Evolutionary conservation across 495 filamentous ascomycete species (phyloP).

Genomic region (Aspergillus ostianus): DNA sequence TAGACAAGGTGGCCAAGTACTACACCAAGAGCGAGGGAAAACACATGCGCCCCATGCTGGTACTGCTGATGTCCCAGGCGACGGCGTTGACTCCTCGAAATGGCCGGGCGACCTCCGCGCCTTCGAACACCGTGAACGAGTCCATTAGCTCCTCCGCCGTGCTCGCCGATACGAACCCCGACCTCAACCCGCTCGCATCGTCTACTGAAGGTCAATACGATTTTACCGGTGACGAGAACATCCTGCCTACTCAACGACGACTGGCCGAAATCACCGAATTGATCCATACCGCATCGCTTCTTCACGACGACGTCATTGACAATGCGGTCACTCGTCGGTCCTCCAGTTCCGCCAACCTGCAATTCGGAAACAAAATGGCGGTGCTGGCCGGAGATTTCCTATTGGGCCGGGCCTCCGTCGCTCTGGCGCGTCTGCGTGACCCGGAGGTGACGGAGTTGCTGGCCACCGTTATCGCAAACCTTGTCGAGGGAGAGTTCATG

Average conservation of each 20-base stretch:
- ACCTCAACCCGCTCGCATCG: constrained; percentile 51
- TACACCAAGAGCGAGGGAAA: constrained; percentile 97
- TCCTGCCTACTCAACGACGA: constrained; percentile 87
- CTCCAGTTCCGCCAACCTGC: constrained; percentile 81
- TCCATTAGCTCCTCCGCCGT: constrained; percentile 73
- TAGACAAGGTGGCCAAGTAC: constrained; percentile 96
- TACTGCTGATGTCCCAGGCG: constrained; percentile 93
- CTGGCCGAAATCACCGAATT: constrained; percentile 96
- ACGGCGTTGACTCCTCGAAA: constrained; percentile 75
- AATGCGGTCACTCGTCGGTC: constrained; percentile 80
- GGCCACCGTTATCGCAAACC: constrained; percentile 93
- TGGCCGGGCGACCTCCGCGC: constrained; percentile 34
- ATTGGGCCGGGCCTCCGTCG: constrained; percentile 88
- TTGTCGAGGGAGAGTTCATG: constrained; percentile 99
- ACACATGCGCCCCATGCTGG: constrained; percentile 89
- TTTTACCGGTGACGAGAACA: constrained; percentile 60
- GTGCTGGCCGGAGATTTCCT: constrained; percentile 95
- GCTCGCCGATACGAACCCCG: constrained; percentile 81
- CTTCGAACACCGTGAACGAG: constrained; percentile 58
- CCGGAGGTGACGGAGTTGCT: constrained; percentile 92
- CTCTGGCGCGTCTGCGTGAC: constrained; percentile 83
- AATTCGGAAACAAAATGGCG: constrained; percentile 98
- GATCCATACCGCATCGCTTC: constrained; percentile 92
- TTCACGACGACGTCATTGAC: constrained; percentile 98
- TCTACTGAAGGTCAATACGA: constrained; percentile 49